Evolutionary conservation across 345 rosid species (phyloP), one percentile per base, ranked within the genome.

Genomic region (Clausena lansium): DNA sequence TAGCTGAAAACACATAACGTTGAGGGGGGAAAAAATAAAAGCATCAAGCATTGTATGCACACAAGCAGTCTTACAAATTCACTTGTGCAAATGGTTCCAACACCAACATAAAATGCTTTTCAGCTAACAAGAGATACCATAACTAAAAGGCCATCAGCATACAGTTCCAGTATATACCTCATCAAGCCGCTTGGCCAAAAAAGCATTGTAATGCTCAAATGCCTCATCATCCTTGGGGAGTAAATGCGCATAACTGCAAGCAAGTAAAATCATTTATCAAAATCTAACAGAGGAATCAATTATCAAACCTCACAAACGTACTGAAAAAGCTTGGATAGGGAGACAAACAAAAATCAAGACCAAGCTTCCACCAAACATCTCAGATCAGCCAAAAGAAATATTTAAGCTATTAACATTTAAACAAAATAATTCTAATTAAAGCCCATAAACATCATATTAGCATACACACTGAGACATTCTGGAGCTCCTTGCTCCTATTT

Each of bases 211-310:
- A 82, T 94, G 94, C 78, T 91, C 98, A 81, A 94, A 86, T 63
- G 94, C 89, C 69, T 93, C 98, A 70, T 94, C 97, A 55, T 93
- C 97, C 86, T 83, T 93, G 27, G 99, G 98, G 77, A 94, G 94
- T 85, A 97, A 85, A 91, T 97, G 99, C 50, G 92, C 85, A 83
- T 87, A 97, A 83, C 99, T 97, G 89, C 80, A 68, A 59, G 71
- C 24, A 66, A 9, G 65, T 45, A 79, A 47, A 55, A 32, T 24
- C 45, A 54, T 54, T 75, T 68, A 39, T 62, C 38, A 61, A 77
- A 63, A 41, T 36, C 4, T 64, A 32, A 38, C 50, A 75, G 59
- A 59, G 61, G 30, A 64, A 67, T 76, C 54, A 76, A 52, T 19
- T 50, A 52, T 52, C 57, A 52, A 52, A 52, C 57, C 50, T 45